Conservation (phyloP, 2,329 filamentous ascomycete genomes). For the Colletotrichum theobromicola region DNA sequence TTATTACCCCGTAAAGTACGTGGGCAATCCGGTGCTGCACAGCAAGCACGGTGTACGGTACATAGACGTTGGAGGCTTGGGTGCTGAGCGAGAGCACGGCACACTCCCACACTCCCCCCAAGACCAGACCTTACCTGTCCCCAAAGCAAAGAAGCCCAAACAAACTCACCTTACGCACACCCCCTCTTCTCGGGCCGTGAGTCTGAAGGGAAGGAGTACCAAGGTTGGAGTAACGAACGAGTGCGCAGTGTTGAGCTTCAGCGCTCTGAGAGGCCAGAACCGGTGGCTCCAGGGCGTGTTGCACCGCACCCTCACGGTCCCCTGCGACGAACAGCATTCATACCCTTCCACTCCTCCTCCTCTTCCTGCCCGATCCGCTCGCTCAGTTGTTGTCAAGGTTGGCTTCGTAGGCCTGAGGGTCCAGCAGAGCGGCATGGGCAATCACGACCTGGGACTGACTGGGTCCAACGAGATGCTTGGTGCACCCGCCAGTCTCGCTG, state of each 20-base stretch:
- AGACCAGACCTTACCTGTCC: neutral
- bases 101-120: neutral
- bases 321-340: neutral
- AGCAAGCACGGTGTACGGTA: neutral
- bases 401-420: neutral
- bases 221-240: neutral
- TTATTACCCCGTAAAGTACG: neutral
- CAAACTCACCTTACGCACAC: neutral
- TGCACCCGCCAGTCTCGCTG: neutral
- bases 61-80: neutral
- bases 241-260: neutral
- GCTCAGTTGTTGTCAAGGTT: neutral
- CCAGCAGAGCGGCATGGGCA: neutral
- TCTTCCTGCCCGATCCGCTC: constrained; percentile 9
- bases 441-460: neutral
- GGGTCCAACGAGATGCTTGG: constrained; percentile 3
- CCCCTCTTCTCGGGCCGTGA: neutral
- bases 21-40: neutral
- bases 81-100: neutral
- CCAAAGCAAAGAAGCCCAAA: neutral
- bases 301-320: neutral
- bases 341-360: neutral
- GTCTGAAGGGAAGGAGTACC: neutral
- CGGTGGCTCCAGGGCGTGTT: neutral
- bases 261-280: neutral